Evolutionary conservation across 805 yeast genomes (phyloP).

Genomic region (Scheffersomyces spartinae): DNA sequence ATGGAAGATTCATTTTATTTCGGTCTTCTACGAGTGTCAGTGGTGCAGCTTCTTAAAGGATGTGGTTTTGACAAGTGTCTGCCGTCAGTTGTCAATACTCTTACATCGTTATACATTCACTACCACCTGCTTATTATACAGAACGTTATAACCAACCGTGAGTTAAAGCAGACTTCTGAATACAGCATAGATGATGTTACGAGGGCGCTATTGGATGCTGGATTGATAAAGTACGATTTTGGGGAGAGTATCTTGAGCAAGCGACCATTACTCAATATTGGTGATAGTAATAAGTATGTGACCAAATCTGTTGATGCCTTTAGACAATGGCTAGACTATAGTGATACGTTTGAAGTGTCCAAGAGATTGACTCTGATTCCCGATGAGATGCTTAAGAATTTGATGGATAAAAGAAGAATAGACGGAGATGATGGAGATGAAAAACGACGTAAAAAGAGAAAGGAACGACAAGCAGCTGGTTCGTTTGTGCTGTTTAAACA

Average conservation of each 20-base stretch:
- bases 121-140: conserved; percentile 15
- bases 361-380: conserved; percentile 19
- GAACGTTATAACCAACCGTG: conserved; percentile 13
- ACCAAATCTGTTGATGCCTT: conserved; percentile 23
- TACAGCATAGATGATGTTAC: conserved; percentile 21
- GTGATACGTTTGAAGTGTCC: conserved; percentile 14
- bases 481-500: too few species aligned
- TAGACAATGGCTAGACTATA: conserved; percentile 21
- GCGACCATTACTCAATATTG: too few species aligned
- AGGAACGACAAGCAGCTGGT: too few species aligned
- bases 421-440: conserved; percentile 13
- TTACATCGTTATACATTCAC: conserved; percentile 27
- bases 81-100: conserved; percentile 22
- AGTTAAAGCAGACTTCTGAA: too few species aligned
- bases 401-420: conserved; percentile 27
- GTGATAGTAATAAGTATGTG: too few species aligned
- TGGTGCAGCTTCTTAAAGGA: conserved; percentile 28
- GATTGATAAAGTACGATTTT: conserved; percentile 20
- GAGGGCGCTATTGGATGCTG: conserved; percentile 21
- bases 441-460: too few species aligned
- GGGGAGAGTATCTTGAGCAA: too few species aligned
- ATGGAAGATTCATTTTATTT: conserved; percentile 32
- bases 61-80: conserved; percentile 32
- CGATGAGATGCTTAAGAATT: conserved; percentile 14
- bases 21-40: conserved; percentile 25